Base-by-base conservation (phyloP, 2,329 filamentous ascomycete species). In the Aureobasidium sp. region DNA sequence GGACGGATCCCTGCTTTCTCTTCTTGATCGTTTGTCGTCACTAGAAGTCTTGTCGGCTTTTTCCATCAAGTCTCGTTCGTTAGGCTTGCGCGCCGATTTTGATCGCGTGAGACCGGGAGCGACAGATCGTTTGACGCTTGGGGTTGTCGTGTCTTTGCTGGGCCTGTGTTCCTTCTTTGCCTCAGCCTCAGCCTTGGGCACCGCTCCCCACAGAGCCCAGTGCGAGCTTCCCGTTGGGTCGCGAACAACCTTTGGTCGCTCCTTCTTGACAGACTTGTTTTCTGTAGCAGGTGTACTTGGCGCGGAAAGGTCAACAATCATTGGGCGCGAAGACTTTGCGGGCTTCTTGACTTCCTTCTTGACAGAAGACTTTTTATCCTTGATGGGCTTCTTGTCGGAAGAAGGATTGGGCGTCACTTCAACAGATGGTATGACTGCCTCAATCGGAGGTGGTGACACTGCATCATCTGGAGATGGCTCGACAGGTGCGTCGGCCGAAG, bases 191-290 rank as follows among this genome's bases (percentile, higher is more conserved):
- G 64, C 65, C 53, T 65, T 60, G 64, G 70, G 71, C 50, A 81
- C 77, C 17, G 84, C 80, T 19, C 82, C 83, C 88, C 88, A 93
- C 71, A 85, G 84, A 37, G 85, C 87, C 90, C 90, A 94, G 13
- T 82, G 73, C 23, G 71, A 78, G n/a, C 74, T 74, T 37, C 79
- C 80, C 9, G 43, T 49, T 61, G 82, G 80, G 38, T 88, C 86
- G 61, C 89, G 88, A 66, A 84, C 88, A 64, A 91, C 83, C 69
- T 87, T 90, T 29, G 87, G 77, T 15, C 90, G 87, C 64, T 95
- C 89, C 70, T 88, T 95, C 74, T 84, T 89, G 3, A 79, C 79
- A 4, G 78, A 71, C 57, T 81, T 83, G 62, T 79, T 60, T 57
- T 81, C 79, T 10, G 78, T 76, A 9, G 78, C 75, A 51, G 81